These are phyloP conservation scores for Plenodomus lindquistii DNA, from an alignment of 2,329 filamentous ascomycete species.

Conservation along the genomic window DNA sequence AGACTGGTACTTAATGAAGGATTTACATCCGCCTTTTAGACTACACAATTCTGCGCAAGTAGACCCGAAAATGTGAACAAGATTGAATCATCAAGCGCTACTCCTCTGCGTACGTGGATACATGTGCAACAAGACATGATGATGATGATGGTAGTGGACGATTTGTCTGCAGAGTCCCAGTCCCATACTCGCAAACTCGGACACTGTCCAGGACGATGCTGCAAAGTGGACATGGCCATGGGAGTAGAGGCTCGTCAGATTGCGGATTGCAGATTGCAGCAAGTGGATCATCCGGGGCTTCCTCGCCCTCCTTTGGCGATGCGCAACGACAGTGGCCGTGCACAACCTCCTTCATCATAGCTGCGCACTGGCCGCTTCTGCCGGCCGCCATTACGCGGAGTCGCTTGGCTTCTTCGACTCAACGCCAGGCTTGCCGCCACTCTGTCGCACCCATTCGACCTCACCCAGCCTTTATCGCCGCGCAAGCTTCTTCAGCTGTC, in stretches of 20 bases:
- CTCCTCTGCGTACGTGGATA: too few species aligned
- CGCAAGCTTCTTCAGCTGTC: not conserved
- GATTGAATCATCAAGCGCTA: not conserved
- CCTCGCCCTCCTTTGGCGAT: not conserved
- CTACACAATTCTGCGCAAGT: slow-evolving; percentile 38
- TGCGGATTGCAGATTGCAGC: too few species aligned
- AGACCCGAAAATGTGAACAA: slow-evolving; percentile 34
- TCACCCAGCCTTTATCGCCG: not conserved
- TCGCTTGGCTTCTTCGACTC: not conserved
- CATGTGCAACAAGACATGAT: too few species aligned
- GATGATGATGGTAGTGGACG: too few species aligned
- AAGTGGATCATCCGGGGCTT: not conserved
- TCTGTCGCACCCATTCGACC: not conserved
- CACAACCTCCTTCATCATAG: not conserved
- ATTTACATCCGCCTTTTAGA: slow-evolving; percentile 44
- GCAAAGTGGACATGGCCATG: not conserved
- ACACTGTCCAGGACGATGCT: not conserved
- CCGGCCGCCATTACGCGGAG: not conserved
- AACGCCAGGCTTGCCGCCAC: not conserved
- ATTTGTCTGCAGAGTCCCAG: too few species aligned
- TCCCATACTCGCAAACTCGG: too few species aligned
- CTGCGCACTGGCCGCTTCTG: not conserved
- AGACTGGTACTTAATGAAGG: slow-evolving; percentile 49
- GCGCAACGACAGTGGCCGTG: not conserved
- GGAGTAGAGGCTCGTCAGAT: not conserved